Evolutionary conservation across 2,329 filamentous ascomycete species (phyloP).

Genomic region (Spiromastix sp.): DNA sequence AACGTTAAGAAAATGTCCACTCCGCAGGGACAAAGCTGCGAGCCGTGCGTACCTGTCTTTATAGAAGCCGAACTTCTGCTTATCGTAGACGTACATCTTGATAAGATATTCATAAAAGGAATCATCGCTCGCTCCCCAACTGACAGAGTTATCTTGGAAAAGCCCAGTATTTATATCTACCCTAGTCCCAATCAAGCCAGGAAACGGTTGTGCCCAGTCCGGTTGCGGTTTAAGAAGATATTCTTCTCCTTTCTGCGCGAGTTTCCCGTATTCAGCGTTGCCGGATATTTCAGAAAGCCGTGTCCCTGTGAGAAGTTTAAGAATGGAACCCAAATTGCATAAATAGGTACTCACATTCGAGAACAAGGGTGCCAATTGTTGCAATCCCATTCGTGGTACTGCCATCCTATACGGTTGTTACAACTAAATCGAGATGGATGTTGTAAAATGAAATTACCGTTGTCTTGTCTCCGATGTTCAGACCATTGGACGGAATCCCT

Average conservation of each 20-base stretch:
- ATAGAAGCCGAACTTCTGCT: constrained; percentile 51
- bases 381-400: constrained; percentile 59
- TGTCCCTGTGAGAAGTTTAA: constrained; percentile 9
- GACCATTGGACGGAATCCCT: constrained; percentile 61
- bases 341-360: constrained; percentile 47
- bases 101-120: constrained; percentile 85
- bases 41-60: constrained; percentile 37
- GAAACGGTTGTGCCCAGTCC: constrained; percentile 56
- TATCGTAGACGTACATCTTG: constrained; percentile 81
- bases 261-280: constrained; percentile 52
- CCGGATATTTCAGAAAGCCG: constrained; percentile 66
- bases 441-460: constrained; percentile 9
- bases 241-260: constrained; percentile 57
- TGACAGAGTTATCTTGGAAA: constrained; percentile 58
- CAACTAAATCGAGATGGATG: neutral
- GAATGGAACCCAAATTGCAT: neutral
- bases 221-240: constrained; percentile 61
- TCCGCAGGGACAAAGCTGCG: neutral
- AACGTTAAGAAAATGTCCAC: neutral
- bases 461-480: constrained; percentile 48
- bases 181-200: constrained; percentile 61
- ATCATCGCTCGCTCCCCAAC: constrained; percentile 69
- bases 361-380: constrained; percentile 63
- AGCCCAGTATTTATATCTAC: constrained; percentile 55
- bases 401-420: constrained; percentile 35